phyloP scores from a whole-genome alignment of 305 asterid genomes.

The Solanum hybrid region DNA sequence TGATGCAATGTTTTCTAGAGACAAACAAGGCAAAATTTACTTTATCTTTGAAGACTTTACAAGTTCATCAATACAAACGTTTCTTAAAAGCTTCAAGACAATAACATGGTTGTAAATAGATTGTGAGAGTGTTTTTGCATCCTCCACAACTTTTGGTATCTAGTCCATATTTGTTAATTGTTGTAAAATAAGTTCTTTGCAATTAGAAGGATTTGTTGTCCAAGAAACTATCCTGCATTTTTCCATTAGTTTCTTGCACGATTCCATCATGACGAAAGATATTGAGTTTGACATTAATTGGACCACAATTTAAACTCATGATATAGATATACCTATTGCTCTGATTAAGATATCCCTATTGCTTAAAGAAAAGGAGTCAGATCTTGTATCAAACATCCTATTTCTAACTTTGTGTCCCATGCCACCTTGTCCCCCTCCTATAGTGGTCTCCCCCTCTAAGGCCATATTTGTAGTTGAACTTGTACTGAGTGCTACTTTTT shows the following conservation, averaged over 20 bases:
- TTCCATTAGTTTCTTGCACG: not conserved
- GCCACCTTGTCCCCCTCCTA: not conserved
- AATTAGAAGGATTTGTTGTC: not conserved
- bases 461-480: too few species aligned
- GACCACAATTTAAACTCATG: not conserved
- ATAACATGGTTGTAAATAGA: not conserved
- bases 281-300: not conserved
- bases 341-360: too few species aligned
- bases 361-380: too few species aligned
- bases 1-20: too few species aligned
- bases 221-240: not conserved
- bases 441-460: not conserved
- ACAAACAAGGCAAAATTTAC: too few species aligned
- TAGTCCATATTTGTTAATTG: too few species aligned
- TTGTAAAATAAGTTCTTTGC: not conserved
- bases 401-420: not conserved
- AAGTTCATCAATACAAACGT: not conserved
- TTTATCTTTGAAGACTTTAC: too few species aligned
- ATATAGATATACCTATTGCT: too few species aligned
- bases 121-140: not conserved
- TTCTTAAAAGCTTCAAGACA: not conserved
- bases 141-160: not conserved
- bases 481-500: not conserved
- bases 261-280: not conserved
- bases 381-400: too few species aligned